These are phyloP conservation scores for Cyberlindnera japonica DNA, from an alignment of 805 yeast species.

Conservation along the genomic window DNA sequence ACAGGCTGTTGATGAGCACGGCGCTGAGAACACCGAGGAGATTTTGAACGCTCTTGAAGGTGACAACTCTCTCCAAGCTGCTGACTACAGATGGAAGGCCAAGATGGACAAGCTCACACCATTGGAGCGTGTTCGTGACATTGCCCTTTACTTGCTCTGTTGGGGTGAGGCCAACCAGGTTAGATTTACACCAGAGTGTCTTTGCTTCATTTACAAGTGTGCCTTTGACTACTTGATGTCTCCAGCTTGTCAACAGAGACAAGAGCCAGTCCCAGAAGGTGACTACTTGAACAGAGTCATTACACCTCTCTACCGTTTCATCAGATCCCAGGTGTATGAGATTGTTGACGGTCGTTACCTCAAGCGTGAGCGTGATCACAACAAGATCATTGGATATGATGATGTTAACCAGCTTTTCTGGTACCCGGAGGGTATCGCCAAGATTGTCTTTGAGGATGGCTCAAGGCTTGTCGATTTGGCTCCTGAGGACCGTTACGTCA, in stretches of 20 bases:
- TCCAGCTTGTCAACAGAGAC: constrained; percentile 86
- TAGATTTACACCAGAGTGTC: constrained; percentile 85
- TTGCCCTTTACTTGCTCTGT: constrained; percentile 67
- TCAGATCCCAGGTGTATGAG: constrained; percentile 80
- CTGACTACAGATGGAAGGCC: constrained; percentile 78
- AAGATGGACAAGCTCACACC: constrained; percentile 70
- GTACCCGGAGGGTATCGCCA: constrained; percentile 98
- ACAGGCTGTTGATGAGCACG: constrained; percentile 58
- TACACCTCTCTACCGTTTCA: constrained; percentile 81
- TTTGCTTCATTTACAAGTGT: constrained; percentile 93
- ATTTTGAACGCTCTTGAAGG: constrained; percentile 67
- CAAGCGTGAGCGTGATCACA: constrained; percentile 83
- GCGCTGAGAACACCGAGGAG: constrained; percentile 58
- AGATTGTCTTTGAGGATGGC: constrained; percentile 89
- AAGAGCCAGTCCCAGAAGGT: constrained; percentile 79
- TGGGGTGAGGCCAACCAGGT: constrained; percentile 96
- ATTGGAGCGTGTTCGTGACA: constrained; percentile 75
- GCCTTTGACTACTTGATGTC: constrained; percentile 87
- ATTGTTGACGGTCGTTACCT: constrained; percentile 77
- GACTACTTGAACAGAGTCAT: constrained; percentile 89
- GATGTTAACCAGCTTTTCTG: constrained; percentile 98
- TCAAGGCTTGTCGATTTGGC: constrained; percentile 88
- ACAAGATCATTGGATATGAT: constrained; percentile 84
- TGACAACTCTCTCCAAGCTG: constrained; percentile 82
- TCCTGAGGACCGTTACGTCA: constrained; percentile 80